These are phyloP conservation scores for Plantago major DNA, from an alignment of 257 asterid genomes.

Conservation along the genomic window DNA sequence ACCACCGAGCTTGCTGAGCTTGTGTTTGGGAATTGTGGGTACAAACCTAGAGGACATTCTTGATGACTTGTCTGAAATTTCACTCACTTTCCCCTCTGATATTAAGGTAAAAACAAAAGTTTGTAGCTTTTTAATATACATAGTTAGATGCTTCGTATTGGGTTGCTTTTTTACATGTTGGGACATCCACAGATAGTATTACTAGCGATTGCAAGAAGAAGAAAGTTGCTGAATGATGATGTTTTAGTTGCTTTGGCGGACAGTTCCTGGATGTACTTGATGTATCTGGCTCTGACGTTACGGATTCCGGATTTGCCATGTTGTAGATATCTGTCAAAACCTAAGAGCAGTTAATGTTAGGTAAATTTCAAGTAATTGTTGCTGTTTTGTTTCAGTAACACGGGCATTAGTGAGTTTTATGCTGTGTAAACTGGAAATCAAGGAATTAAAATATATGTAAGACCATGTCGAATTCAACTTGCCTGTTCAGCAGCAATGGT, in stretches of 20 bases:
- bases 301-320: conserved; percentile 66
- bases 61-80: conserved; percentile 64
- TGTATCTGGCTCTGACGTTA: conserved; percentile 69
- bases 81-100: conserved; percentile 55
- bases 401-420: not conserved
- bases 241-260: conserved; percentile 67
- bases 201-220: conserved; percentile 85
- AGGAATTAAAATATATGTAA: too few relatives aligned
- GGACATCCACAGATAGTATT: conserved; percentile 51
- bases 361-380: too few relatives aligned
- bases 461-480: not conserved
- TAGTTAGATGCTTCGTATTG: too few relatives aligned
- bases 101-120: conserved; percentile 50
- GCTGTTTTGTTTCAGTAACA: conserved; percentile 1
- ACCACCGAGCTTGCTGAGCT: conserved; percentile 72
- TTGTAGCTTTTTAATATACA: not conserved
- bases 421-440: not conserved
- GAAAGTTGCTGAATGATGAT: conserved; percentile 67
- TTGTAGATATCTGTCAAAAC: conserved; percentile 46
- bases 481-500: too few relatives aligned
- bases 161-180: not conserved
- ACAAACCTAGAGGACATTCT: conserved; percentile 75
- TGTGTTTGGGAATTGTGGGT: conserved; percentile 85
- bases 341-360: conserved; percentile 78
- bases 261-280: conserved; percentile 73